Conservation (phyloP, 169 alveolate genomes). For the Besnoitia besnoiti region DNA sequence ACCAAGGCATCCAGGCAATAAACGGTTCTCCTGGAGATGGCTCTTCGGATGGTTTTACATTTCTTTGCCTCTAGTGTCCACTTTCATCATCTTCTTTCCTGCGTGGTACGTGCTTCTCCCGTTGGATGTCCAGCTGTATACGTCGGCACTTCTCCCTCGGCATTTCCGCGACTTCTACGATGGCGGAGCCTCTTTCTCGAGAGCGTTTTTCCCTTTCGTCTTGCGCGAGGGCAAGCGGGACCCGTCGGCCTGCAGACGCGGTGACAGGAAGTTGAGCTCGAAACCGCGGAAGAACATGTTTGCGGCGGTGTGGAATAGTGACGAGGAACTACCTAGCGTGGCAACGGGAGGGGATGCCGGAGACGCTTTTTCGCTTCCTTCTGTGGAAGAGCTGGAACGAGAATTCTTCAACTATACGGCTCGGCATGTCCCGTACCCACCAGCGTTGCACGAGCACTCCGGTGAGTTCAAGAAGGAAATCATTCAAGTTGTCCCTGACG, state of each 20-base stretch:
- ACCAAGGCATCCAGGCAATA: too few species aligned
- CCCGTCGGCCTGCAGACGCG: background rate
- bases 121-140: background rate
- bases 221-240: background rate
- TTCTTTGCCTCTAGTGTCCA: background rate
- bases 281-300: background rate
- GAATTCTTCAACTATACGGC: constrained; percentile 14
- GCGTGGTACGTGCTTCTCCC: background rate
- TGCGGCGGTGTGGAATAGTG: background rate
- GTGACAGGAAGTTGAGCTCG: background rate
- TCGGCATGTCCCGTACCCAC: constrained; percentile 26
- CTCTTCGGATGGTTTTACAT: background rate
- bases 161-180: background rate
- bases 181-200: background rate
- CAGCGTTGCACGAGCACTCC: constrained; percentile 40
- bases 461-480: constrained; percentile 45
- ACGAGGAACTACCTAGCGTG: background rate
- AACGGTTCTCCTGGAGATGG: background rate
- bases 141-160: background rate
- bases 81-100: background rate
- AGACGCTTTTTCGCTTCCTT: background rate
- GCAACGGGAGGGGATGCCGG: background rate
- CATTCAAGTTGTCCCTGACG: constrained; percentile 11
- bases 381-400: constrained; percentile 17
- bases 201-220: background rate